These are phyloP conservation scores for Penicillium steckii DNA, from an alignment of 495 filamentous ascomycete genomes.

Conservation along the genomic window DNA sequence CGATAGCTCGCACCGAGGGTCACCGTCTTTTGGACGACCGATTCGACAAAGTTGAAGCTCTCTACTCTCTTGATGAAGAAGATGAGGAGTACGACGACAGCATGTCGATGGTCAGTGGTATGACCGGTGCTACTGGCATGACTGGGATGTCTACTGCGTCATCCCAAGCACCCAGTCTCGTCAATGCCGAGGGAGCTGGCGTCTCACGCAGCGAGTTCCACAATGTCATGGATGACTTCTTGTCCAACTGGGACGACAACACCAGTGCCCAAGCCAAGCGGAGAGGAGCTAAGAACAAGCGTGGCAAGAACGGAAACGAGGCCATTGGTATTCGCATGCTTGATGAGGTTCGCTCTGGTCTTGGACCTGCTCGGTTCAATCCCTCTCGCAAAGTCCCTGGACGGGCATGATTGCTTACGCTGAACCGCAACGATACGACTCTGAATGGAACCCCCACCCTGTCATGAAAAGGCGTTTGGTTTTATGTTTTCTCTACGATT, in stretches of 20 bases:
- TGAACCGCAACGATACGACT: conserved; percentile 25
- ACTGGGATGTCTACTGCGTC: conserved; percentile 47
- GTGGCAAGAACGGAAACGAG: conserved; percentile 78
- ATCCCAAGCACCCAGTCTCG: conserved; percentile 45
- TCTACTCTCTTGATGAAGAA: conserved; percentile 76
- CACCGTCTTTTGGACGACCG: conserved; percentile 80
- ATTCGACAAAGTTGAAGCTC: conserved; percentile 86
- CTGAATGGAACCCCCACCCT: conserved; percentile 24
- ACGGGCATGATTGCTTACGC: conserved; percentile 21
- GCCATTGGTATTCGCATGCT: conserved; percentile 81
- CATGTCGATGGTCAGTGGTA: conserved; percentile 54
- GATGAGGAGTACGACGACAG: conserved; percentile 53
- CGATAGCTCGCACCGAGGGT: conserved; percentile 85
- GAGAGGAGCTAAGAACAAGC: conserved; percentile 51
- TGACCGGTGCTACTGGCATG: conserved; percentile 44
- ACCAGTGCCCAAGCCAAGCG: conserved; percentile 74
- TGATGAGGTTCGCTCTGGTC: conserved; percentile 79
- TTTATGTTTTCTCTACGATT: conserved; percentile 10
- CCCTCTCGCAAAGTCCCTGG: conserved; percentile 27
- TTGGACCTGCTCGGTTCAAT: conserved; percentile 65
- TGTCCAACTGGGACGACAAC: conserved; percentile 57
- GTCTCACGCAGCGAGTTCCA: conserved; percentile 76
- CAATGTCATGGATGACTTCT: conserved; percentile 89
- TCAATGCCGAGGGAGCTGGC: conserved; percentile 34
- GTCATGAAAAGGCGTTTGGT: conserved; percentile 29